phyloP scores from a whole-genome alignment of 495 filamentous ascomycete species.

The Paragyromitra xinjiangensis region DNA sequence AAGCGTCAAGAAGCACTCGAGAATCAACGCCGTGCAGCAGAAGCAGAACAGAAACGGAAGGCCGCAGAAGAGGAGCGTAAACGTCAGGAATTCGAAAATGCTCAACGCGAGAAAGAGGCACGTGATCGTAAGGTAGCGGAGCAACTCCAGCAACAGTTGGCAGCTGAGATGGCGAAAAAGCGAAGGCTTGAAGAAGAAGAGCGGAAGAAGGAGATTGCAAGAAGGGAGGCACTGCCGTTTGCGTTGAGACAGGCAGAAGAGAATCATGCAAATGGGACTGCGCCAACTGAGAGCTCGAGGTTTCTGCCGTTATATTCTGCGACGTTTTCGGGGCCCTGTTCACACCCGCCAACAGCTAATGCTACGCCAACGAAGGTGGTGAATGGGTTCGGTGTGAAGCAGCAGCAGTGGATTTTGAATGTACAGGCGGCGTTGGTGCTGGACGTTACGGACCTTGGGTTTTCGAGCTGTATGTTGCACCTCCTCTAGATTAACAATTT shows the following conservation, averaged over 20 bases:
- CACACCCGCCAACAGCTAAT: conserved; percentile 9
- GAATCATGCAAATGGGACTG: not conserved
- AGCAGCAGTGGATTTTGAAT: conserved; percentile 55
- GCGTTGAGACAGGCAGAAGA: conserved; percentile 50
- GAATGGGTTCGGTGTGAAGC: conserved; percentile 37
- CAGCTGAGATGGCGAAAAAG: conserved; percentile 31
- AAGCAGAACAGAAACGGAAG: conserved; percentile 51
- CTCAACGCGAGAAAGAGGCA: conserved; percentile 47
- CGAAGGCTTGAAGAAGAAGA: conserved; percentile 41
- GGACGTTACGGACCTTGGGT: conserved; percentile 50
- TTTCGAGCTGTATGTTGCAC: conserved; percentile 49
- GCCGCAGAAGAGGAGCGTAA: conserved; percentile 50
- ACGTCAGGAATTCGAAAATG: conserved; percentile 40
- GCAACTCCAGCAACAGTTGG: conserved; percentile 53
- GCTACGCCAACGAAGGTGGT: conserved; percentile 36
- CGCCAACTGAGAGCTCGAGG: conserved; percentile 23
- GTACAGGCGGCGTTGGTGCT: conserved; percentile 56
- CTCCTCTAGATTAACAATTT: conserved; percentile 8
- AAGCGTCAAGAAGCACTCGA: conserved; percentile 48
- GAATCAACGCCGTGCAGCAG: conserved; percentile 44
- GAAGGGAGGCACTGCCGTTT: conserved; percentile 52
- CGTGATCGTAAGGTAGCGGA: conserved; percentile 47
- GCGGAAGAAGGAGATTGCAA: conserved; percentile 40
- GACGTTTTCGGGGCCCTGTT: conserved; percentile 30
- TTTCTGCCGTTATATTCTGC: conserved; percentile 54